phyloP scores from a whole-genome alignment of 2,329 filamentous ascomycete species.

The Sporothrix variecibatus region DNA sequence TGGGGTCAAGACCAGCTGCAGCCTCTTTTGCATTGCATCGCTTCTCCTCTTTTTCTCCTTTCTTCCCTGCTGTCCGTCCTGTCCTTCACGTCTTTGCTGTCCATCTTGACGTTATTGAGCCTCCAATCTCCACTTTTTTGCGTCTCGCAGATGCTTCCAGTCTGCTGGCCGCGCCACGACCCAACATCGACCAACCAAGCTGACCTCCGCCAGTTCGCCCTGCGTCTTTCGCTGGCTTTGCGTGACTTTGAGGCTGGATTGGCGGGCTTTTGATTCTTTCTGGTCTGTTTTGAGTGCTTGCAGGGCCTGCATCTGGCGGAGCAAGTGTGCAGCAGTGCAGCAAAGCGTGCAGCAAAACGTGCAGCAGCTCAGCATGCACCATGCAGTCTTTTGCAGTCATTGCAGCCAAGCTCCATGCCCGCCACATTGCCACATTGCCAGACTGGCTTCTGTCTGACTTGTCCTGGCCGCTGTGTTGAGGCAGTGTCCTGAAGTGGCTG shows the following conservation, averaged over 20 bases:
- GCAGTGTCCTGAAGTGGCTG: background rate
- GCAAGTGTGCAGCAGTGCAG: constrained; percentile 7
- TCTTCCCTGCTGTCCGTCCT: too few relatives aligned
- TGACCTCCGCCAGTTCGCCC: constrained; percentile 15
- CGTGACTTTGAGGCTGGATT: background rate
- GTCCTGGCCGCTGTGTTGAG: constrained; percentile 8
- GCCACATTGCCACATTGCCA: background rate
- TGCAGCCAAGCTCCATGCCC: background rate
- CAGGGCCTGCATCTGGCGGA: constrained; percentile 19
- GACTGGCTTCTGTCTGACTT: background rate
- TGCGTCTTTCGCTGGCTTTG: background rate
- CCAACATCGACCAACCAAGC: background rate
- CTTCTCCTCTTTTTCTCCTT: background rate
- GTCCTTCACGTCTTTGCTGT: background rate
- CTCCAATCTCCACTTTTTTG: constrained; percentile 10
- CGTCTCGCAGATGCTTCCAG: background rate
- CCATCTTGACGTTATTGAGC: constrained; percentile 2
- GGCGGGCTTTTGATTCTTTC: background rate
- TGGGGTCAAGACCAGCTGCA: background rate
- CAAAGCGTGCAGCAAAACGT: background rate
- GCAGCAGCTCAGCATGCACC: constrained; percentile 7
- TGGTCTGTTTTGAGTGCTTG: background rate
- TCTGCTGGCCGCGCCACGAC: background rate
- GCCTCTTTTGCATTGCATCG: background rate
- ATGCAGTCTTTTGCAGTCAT: background rate